A percentile compares a stretch with the other conserved stretches of the same genome.
Conservation (phyloP, 164 flowering plant species). For the Cinnamomum micranthum region DNA sequence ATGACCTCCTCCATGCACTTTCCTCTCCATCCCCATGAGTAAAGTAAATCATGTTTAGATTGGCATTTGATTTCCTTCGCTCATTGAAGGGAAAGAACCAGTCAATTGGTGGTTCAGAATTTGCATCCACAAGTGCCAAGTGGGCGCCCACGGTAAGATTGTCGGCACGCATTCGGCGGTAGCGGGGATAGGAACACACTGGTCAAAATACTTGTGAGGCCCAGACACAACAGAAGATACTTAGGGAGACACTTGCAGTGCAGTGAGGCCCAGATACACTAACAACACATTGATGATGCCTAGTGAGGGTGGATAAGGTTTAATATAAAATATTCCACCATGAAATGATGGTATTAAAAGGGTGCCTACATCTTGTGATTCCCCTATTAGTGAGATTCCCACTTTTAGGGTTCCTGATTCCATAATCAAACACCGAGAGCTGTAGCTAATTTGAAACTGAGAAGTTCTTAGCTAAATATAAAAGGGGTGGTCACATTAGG, state of each 20-base stretch:
- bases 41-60: constrained; percentile 15
- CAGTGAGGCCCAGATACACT: constrained; percentile 6
- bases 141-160: constrained; percentile 9
- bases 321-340: constrained; percentile 23
- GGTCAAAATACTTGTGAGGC: constrained; percentile 13
- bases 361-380: constrained; percentile 10
- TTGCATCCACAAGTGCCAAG: background rate
- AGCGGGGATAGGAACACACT: constrained; percentile 24
- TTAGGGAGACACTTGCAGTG: background rate
- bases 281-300: constrained; percentile 31
- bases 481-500: constrained; percentile 17
- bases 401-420: constrained; percentile 12
- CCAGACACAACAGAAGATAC: background rate
- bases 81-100: background rate
- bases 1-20: background rate
- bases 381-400: constrained; percentile 23
- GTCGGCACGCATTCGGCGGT: constrained; percentile 46
- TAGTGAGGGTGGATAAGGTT: constrained; percentile 34
- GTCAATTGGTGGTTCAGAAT: background rate
- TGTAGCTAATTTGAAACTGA: constrained; percentile 16
- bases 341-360: constrained; percentile 30
- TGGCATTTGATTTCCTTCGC: constrained; percentile 3
- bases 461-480: constrained; percentile 33
- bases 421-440: constrained; percentile 19
- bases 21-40: constrained; percentile 6